Evolutionary conservation across 169 alveolate species (phyloP).

Genomic region (Babesia sp.): DNA sequence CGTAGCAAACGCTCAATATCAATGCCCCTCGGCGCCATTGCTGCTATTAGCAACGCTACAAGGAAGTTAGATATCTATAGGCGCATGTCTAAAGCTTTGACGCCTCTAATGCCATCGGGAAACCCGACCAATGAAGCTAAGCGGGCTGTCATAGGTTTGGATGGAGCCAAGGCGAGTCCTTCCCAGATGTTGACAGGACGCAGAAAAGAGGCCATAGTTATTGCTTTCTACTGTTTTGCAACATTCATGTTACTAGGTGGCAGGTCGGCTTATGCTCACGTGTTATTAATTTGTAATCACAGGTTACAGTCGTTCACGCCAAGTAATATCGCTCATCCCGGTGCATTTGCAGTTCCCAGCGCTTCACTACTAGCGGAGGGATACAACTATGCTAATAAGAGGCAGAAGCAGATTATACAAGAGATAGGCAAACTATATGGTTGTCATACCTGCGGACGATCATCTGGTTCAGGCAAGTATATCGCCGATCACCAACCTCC

Average conservation of each 20-base stretch:
- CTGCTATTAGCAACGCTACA: constrained; percentile 4
- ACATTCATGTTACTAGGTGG: constrained; percentile 54
- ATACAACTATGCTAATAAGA: constrained; percentile 41
- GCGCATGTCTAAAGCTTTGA: background rate
- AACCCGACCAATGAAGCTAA: background rate
- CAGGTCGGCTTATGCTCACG: constrained; percentile 7
- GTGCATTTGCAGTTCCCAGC: constrained; percentile 60
- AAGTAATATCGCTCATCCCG: constrained; percentile 61
- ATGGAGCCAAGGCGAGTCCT: background rate
- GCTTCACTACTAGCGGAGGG: constrained; percentile 57
- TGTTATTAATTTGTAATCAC: background rate
- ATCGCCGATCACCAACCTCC: constrained; percentile 82
- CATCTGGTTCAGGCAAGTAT: constrained; percentile 47
- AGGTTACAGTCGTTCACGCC: constrained; percentile 67
- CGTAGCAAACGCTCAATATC: constrained; percentile 7
- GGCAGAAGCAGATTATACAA: constrained; percentile 44
- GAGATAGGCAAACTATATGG: constrained; percentile 68
- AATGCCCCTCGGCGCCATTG: constrained; percentile 3
- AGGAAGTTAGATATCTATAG: background rate
- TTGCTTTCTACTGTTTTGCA: constrained; percentile 32
- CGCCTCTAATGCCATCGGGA: background rate
- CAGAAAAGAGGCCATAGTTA: constrained; percentile 25
- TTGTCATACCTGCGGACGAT: constrained; percentile 78
- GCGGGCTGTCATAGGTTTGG: background rate
- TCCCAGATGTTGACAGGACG: background rate